A percentile compares a stretch with the other conserved stretches of the same genome.
Evolutionary conservation across 257 asterid genomes (phyloP).

Genomic region (Cinchona pubescens): DNA sequence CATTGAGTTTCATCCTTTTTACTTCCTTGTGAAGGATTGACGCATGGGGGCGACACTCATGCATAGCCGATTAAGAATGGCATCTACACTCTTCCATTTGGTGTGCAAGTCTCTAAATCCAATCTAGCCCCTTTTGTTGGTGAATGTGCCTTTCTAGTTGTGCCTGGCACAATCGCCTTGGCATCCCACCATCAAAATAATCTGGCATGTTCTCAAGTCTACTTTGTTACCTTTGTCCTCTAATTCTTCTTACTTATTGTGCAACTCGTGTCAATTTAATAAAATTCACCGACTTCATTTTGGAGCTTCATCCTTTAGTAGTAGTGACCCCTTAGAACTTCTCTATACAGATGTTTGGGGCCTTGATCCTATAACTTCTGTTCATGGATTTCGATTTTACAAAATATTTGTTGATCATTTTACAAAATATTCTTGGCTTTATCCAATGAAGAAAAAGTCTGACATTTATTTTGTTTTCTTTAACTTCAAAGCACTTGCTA

Average conservation of each 20-base stretch:
- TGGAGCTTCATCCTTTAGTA: too few relatives aligned
- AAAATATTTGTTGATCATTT: too few relatives aligned
- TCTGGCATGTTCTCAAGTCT: background rate
- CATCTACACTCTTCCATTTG: background rate
- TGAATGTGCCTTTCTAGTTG: background rate
- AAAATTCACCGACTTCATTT: too few relatives aligned
- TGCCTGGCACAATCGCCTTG: background rate
- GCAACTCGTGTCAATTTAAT: too few relatives aligned
- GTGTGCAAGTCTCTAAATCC: background rate
- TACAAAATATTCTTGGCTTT: too few relatives aligned
- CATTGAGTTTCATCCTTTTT: slow-evolving; percentile 5
- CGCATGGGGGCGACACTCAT: slow-evolving; percentile 9
- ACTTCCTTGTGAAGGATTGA: slow-evolving; percentile 7
- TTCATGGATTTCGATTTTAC: too few relatives aligned
- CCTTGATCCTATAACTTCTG: too few relatives aligned
- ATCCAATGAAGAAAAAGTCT: too few relatives aligned
- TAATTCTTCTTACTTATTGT: background rate
- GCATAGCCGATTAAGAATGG: slow-evolving; percentile 12
- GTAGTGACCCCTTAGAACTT: too few relatives aligned
- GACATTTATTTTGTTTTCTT: too few relatives aligned
- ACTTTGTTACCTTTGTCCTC: background rate
- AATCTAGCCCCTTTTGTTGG: background rate
- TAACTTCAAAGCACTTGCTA: background rate
- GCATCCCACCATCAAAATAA: background rate
- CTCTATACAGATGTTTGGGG: too few relatives aligned